These are phyloP conservation scores for Eucalyptus albens DNA, from an alignment of 345 rosid species.

Conservation along the genomic window DNA sequence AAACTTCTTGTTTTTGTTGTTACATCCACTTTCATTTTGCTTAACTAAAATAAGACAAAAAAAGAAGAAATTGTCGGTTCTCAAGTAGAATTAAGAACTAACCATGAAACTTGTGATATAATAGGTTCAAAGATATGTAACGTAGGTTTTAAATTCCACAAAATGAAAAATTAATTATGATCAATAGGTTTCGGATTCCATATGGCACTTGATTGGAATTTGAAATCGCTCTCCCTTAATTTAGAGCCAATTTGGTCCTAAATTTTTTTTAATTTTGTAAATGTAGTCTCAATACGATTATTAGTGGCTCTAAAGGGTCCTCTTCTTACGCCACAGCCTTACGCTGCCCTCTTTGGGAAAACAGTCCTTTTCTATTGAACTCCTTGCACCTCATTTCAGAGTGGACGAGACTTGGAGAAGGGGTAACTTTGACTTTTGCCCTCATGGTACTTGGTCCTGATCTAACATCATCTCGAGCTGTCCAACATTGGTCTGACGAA, in stretches of 20 bases:
- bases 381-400: background rate
- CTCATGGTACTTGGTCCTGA: background rate
- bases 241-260: background rate
- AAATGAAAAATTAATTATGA: no score
- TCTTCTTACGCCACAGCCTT: background rate
- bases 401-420: background rate
- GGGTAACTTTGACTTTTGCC: background rate
- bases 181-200: fast-evolving
- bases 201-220: fast-evolving
- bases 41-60: no score
- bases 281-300: background rate
- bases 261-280: background rate
- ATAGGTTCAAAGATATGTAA: no score
- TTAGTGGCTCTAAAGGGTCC: background rate
- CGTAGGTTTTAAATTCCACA: background rate
- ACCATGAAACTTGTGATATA: no score
- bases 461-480: background rate
- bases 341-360: background rate
- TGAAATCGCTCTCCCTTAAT: no score
- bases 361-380: background rate
- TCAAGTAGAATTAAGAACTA: fast-evolving
- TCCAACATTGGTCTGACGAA: background rate
- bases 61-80: no score
- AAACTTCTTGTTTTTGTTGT: no score
- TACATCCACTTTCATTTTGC: no score